Conservation (phyloP, 148 eudicot genomes). For the Oxyria digyna region DNA sequence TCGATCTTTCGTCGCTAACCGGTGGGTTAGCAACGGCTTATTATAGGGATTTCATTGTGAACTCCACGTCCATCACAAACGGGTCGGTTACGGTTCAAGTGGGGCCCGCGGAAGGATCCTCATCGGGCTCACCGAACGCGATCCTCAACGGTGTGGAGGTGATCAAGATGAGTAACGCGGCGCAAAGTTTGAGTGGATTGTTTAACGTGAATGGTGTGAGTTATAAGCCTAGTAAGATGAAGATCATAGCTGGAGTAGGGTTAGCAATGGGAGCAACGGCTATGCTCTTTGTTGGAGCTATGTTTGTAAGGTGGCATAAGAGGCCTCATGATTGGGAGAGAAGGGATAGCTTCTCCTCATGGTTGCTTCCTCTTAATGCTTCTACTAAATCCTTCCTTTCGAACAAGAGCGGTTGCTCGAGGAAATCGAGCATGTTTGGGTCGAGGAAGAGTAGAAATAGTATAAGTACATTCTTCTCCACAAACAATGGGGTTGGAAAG, state of each 20-base stretch:
- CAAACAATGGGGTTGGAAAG: conserved; percentile 37
- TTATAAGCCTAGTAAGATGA: conserved; percentile 19
- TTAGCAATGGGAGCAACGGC: conserved; percentile 29
- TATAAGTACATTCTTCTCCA: conserved; percentile 20
- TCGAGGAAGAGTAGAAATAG: conserved; percentile 29
- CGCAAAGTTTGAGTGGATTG: conserved; percentile 46
- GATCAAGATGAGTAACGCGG: conserved; percentile 53
- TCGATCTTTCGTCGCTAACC: conserved; percentile 41
- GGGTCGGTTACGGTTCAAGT: conserved; percentile 40
- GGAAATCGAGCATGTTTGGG: conserved; percentile 16
- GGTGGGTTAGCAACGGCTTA: conserved; percentile 34
- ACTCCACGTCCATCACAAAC: conserved; percentile 31
- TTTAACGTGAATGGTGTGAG: conserved; percentile 33
- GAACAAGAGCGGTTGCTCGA: conserved; percentile 14
- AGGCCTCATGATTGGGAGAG: conserved; percentile 38
- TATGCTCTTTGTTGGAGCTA: conserved; percentile 20
- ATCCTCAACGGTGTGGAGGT: conserved; percentile 55
- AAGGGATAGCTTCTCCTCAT: conserved; percentile 43
- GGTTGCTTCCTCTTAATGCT: conserved; percentile 49
- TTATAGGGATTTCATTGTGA: conserved; percentile 42
- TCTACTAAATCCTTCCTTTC: conserved; percentile 29
- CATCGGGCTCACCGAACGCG: conserved; percentile 26
- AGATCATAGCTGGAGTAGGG: conserved; percentile 17
- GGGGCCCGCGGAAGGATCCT: conserved; percentile 20
- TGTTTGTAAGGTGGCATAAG: conserved; percentile 32